Evolutionary conservation across 352 stramenopile species (phyloP).

Genomic region (Phytophthora melonis): DNA sequence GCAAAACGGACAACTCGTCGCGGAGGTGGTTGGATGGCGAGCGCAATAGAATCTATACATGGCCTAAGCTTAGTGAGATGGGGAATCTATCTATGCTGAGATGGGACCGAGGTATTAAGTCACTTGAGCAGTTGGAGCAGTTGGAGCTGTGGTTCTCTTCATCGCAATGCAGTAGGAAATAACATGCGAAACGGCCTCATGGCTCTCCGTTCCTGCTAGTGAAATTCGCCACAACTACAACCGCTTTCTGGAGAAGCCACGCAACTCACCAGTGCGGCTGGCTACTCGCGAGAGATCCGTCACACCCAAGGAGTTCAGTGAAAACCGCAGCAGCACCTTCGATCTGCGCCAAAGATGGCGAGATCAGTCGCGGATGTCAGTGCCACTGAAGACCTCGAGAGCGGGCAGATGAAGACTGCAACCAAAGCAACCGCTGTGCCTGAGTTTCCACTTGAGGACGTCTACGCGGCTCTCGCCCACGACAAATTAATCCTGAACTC

Average conservation of each 20-base stretch:
- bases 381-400: slow-evolving; percentile 7
- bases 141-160: too few relatives aligned
- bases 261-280: neutral
- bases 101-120: too few relatives aligned
- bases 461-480: slow-evolving; percentile 34
- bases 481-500: slow-evolving; percentile 46
- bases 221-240: too few relatives aligned
- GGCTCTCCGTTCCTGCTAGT: too few relatives aligned
- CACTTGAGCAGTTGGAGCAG: too few relatives aligned
- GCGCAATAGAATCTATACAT: too few relatives aligned
- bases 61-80: too few relatives aligned
- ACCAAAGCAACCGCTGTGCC: neutral
- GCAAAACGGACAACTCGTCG: too few relatives aligned
- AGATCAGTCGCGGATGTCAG: neutral
- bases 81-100: too few relatives aligned
- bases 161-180: too few relatives aligned
- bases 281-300: neutral
- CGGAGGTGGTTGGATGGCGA: too few relatives aligned
- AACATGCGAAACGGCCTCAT: too few relatives aligned
- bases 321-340: neutral
- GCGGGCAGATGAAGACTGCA: neutral
- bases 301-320: neutral
- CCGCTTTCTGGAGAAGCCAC: neutral
- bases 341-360: neutral
- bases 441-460: slow-evolving; percentile 16